A percentile compares a stretch with the other conserved stretches of the same genome.
These are phyloP conservation scores for Botrytis porri DNA, from an alignment of 2,329 filamentous ascomycete genomes.

Conservation along the genomic window DNA sequence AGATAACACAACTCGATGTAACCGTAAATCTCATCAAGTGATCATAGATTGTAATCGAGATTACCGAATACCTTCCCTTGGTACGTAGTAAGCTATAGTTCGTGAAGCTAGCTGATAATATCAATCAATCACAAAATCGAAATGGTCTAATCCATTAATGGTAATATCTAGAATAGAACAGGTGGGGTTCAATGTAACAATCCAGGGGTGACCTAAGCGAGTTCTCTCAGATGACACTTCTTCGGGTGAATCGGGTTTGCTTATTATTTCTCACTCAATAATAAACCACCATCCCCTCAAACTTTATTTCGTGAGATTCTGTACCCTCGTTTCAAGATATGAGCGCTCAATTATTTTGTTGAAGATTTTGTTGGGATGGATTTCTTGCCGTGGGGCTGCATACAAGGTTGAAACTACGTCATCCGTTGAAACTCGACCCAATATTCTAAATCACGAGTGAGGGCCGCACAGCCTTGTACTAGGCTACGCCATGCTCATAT, in stretches of 20 bases:
- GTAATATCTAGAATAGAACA: background rate
- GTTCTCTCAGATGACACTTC: background rate
- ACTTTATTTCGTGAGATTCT: background rate
- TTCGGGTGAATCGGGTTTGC: background rate
- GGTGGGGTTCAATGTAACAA: background rate
- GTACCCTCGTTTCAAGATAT: background rate
- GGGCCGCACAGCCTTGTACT: background rate
- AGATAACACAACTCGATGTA: background rate
- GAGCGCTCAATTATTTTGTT: background rate
- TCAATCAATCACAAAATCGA: background rate
- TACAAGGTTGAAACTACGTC: background rate
- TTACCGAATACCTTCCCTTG: background rate
- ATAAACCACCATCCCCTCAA: background rate
- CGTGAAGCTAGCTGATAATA: background rate
- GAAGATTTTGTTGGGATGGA: background rate
- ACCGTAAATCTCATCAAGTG: background rate
- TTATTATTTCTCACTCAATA: background rate
- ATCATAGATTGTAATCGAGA: background rate
- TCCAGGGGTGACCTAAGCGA: background rate
- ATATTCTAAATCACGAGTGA: too few species aligned
- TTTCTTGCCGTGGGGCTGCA: constrained; percentile 7
- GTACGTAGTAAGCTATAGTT: background rate
- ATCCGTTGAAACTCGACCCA: background rate
- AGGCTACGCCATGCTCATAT: too few species aligned
- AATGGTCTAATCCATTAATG: background rate